Conservation (phyloP, 768 basidiomycete genomes). For the Mycena vitilis region DNA sequence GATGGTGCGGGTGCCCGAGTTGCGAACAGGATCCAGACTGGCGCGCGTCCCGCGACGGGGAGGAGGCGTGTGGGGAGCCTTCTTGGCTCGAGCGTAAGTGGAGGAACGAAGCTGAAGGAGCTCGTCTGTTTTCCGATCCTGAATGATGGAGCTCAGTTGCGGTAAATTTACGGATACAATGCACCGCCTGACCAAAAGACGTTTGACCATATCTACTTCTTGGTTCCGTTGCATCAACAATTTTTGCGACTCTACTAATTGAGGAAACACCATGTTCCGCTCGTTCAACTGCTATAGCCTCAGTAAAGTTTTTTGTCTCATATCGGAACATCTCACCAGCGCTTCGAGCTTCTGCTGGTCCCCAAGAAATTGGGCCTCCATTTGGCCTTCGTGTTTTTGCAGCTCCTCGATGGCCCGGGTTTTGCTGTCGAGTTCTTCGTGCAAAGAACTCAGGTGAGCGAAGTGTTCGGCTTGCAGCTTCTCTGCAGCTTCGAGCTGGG, state of each 20-base stretch:
- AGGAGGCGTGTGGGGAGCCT: constrained; percentile 17
- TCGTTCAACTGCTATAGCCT: constrained; percentile 14
- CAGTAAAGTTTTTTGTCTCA: constrained; percentile 8
- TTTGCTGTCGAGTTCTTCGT: constrained; percentile 8
- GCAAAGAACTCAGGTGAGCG: constrained; percentile 10
- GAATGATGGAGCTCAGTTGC: constrained; percentile 7
- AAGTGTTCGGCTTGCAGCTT: constrained; percentile 1
- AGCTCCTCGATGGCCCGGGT: constrained; percentile 13
- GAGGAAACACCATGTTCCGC: constrained; percentile 9
- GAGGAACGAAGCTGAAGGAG: constrained; percentile 25
- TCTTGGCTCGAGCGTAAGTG: constrained; percentile 12
- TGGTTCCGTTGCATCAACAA: constrained; percentile 25
- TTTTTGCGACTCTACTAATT: constrained; percentile 22
- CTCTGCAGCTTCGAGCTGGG: constrained; percentile 21
- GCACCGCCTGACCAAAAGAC: constrained; percentile 18
- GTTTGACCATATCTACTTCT: constrained; percentile 18
- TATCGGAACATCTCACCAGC: constrained; percentile 19
- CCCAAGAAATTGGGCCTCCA: constrained; percentile 24
- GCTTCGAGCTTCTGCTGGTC: constrained; percentile 27
- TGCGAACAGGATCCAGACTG: constrained; percentile 21
- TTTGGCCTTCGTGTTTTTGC: constrained; percentile 25
- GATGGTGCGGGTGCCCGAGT: constrained; percentile 22
- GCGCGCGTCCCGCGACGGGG: constrained; percentile 30
- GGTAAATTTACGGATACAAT: not conserved
- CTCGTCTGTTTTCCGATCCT: constrained; percentile 27